phyloP scores from a whole-genome alignment of 2,329 filamentous ascomycete genomes.

The Lanzia echinophila region DNA sequence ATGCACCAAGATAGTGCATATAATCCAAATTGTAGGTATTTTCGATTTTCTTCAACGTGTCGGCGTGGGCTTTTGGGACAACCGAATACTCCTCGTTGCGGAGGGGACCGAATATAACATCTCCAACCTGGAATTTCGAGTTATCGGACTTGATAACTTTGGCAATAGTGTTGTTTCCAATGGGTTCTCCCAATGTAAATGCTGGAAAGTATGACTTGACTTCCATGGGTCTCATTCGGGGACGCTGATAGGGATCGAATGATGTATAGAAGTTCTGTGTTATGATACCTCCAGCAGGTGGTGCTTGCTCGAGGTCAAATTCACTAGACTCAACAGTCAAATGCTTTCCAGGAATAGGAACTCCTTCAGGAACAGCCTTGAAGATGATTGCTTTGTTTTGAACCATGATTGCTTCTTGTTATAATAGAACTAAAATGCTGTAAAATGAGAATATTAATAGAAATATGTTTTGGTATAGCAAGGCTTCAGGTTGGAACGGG shows the following conservation, averaged over 20 bases:
- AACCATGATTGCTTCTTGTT: slow-evolving; percentile 31
- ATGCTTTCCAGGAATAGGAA: slow-evolving; percentile 65
- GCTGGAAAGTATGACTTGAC: slow-evolving; percentile 62
- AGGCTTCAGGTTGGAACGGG: neutral
- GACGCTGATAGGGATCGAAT: slow-evolving; percentile 80
- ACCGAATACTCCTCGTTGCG: slow-evolving; percentile 63
- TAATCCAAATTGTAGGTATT: slow-evolving; percentile 64
- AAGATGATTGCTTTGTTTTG: slow-evolving; percentile 72
- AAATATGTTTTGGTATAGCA: neutral
- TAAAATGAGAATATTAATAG: neutral
- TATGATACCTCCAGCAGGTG: slow-evolving; percentile 59
- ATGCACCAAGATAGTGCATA: slow-evolving; percentile 63
- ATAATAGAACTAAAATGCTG: neutral
- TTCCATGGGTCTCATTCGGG: slow-evolving; percentile 62
- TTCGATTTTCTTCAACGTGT: slow-evolving; percentile 47
- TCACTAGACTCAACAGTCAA: slow-evolving; percentile 58
- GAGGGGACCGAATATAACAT: slow-evolving; percentile 53
- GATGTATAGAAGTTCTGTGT: slow-evolving; percentile 60
- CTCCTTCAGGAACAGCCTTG: slow-evolving; percentile 59
- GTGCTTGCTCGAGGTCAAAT: slow-evolving; percentile 57
- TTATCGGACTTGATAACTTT: slow-evolving; percentile 66
- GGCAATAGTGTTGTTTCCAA: slow-evolving; percentile 57
- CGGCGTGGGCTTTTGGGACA: slow-evolving; percentile 37
- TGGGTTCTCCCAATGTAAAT: slow-evolving; percentile 54
- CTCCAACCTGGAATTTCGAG: slow-evolving; percentile 56